Percentiles rank a stretch among this genome's conserved stretches.
Conservation (phyloP, 208 protist genomes). For the Trypanosoma rangeli region DNA sequence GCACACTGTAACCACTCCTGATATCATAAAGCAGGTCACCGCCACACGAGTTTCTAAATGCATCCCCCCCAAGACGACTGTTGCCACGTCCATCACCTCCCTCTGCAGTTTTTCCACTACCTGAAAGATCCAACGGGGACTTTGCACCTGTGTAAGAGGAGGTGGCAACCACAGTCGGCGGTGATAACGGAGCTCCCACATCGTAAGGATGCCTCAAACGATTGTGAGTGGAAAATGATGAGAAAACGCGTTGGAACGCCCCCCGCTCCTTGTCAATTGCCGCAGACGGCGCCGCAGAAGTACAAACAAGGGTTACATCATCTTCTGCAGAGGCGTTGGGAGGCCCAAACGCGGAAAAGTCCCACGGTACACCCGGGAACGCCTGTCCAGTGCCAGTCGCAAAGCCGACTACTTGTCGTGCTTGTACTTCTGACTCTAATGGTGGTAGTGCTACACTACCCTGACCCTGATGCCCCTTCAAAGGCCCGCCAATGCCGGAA, state of each 20-base stretch:
- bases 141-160: background rate
- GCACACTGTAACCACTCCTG: background rate
- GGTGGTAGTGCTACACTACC: background rate
- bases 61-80: background rate
- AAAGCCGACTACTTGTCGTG: background rate
- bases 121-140: background rate
- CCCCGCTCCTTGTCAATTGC: background rate
- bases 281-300: background rate
- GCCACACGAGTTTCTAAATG: background rate
- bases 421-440: conserved; percentile 4
- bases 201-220: conserved; percentile 19
- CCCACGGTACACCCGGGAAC: conserved; percentile 26
- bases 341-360: background rate
- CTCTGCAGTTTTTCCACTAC: background rate
- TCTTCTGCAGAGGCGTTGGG: background rate
- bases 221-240: background rate
- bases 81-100: background rate
- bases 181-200: conserved; percentile 15
- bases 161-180: background rate
- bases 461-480: background rate
- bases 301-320: background rate
- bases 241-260: background rate
- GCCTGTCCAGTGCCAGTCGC: background rate
- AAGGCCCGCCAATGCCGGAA: background rate
- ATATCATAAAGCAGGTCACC: background rate